Base-by-base conservation (phyloP, 2,329 filamentous ascomycete species). In the Penicillium crustosum region DNA sequence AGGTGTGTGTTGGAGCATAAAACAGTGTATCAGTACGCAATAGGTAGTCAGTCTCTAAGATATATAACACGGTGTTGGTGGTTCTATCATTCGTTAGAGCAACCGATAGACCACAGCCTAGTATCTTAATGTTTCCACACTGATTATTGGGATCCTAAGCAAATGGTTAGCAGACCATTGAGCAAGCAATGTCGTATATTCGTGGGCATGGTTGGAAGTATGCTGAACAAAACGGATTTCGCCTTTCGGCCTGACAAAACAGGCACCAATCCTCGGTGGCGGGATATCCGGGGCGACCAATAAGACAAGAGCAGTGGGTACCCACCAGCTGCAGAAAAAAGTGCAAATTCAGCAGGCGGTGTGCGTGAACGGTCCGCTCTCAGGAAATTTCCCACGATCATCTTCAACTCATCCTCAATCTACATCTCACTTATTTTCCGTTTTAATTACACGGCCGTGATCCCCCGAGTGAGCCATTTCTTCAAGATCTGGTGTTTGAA, bases 401-500 rank as follows among this genome's bases (percentile, higher is more conserved):
- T 36, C 53, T 45, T 50, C 47, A 57, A 43, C 55, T 45, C 42
- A 48, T 38, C 54, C 33, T 47, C 35, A 45, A 44, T 42, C 29
- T 43, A 50, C 25, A 35, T 51, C 42, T 25, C 35, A 38, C 51
- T 51, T 49, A 53, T 49, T 31, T 50, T 35, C 45, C 53, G 53
- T 55, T 38, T 13, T 36, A 44, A 43, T 29, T 58, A 56, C 42
- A 60, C 49, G 71, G 71, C 71, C 67, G 71, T 73, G 71, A 74
- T 74, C 71, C 71, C 65, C 67, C 65, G 71, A 66, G 71, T 74
- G 72, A 74, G 70, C 72, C 72, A 69, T 63, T 66, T 68, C 61
- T 65, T 52, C 57, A 59, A 63, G 60, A 62, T 61, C 61, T 64
- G 58, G 57, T 62, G 61, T 61, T 49, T 60, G 38, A 60, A 49